Evolutionary conservation across 176 grass and related monocot species (phyloP).

Genomic region (Olyra latifolia): DNA sequence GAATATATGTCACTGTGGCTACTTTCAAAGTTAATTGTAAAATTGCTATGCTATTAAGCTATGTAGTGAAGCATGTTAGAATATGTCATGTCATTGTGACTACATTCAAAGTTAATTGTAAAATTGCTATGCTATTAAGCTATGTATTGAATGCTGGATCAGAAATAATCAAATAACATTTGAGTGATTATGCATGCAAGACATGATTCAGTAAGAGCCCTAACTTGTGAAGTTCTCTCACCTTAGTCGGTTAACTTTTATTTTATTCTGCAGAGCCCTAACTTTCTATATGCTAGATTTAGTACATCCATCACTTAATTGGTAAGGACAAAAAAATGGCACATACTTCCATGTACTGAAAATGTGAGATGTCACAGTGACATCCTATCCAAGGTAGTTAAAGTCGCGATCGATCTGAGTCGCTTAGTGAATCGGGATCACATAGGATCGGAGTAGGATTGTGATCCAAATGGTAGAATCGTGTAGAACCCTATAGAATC

Average conservation of each 20-base stretch:
- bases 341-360: neutral
- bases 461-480: too few species aligned
- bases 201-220: slow-evolving; percentile 14
- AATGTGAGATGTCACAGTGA: neutral
- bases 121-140: too few species aligned
- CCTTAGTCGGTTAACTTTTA: neutral
- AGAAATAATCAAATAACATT: slow-evolving; percentile 26
- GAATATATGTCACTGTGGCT: neutral
- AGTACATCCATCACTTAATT: neutral
- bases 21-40: neutral
- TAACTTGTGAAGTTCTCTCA: neutral
- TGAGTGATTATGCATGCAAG: slow-evolving; percentile 2
- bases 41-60: neutral
- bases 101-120: neutral
- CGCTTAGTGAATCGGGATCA: too few species aligned
- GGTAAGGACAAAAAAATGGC: neutral
- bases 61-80: neutral
- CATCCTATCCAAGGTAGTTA: too few species aligned
- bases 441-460: too few species aligned
- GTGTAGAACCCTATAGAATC: too few species aligned
- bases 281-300: slow-evolving; percentile 3
- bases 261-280: neutral
- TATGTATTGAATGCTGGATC: neutral
- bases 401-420: too few species aligned
- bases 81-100: neutral